Evolutionary conservation across 768 basidiomycete species (phyloP).

Genomic region (Tylopilus sp.): DNA sequence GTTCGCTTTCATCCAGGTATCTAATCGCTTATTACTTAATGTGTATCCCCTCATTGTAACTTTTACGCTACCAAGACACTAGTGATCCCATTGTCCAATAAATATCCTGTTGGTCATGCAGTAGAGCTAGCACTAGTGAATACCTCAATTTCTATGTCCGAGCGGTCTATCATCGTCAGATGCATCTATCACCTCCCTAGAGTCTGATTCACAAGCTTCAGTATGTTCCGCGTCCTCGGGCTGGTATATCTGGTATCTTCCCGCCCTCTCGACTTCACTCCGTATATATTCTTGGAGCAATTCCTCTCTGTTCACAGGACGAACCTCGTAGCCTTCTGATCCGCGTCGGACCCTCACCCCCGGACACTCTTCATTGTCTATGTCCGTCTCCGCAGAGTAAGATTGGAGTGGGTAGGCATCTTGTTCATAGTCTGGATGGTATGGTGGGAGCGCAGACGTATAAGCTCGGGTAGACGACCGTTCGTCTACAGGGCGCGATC

Average conservation of each 20-base stretch:
- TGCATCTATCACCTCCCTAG: background rate
- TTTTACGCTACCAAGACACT: slow-evolving; percentile 24
- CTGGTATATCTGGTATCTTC: slow-evolving; percentile 66
- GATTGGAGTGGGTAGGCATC: slow-evolving; percentile 23
- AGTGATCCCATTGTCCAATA: slow-evolving; percentile 15
- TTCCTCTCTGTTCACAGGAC: slow-evolving; percentile 56
- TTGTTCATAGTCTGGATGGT: slow-evolving; percentile 67
- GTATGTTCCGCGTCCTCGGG: slow-evolving; percentile 51
- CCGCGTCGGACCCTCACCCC: slow-evolving; percentile 56
- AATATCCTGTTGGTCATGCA: slow-evolving; percentile 1
- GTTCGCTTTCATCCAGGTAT: slow-evolving; percentile 15
- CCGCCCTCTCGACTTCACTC: slow-evolving; percentile 50
- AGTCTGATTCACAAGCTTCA: slow-evolving; percentile 32
- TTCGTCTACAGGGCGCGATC: slow-evolving; percentile 29
- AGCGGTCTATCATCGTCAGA: slow-evolving; percentile 24
- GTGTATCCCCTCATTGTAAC: slow-evolving; percentile 26
- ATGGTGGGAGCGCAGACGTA: slow-evolving; percentile 59
- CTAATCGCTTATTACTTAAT: slow-evolving; percentile 32
- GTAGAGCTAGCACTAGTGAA: background rate
- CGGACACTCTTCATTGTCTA: slow-evolving; percentile 32
- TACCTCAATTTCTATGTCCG: slow-evolving; percentile 14
- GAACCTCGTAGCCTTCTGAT: slow-evolving; percentile 82
- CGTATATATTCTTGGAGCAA: slow-evolving; percentile 58
- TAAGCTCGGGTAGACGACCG: slow-evolving; percentile 29
- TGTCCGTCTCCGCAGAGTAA: slow-evolving; percentile 16